These are phyloP conservation scores for Dendrothele bispora DNA, from an alignment of 768 basidiomycete species.

Conservation along the genomic window DNA sequence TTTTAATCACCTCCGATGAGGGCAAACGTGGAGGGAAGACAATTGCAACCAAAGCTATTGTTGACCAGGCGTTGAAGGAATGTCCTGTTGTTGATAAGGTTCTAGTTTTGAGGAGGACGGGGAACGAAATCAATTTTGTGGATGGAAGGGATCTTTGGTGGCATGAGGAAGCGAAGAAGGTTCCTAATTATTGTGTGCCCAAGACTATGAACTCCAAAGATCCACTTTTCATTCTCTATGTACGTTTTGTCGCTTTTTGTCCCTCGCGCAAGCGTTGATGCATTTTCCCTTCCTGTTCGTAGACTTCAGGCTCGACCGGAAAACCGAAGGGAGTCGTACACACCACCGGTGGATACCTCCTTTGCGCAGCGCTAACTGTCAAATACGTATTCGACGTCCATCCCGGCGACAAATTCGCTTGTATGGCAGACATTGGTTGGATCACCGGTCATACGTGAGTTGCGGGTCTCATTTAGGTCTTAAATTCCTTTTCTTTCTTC, in stretches of 20 bases:
- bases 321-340: conserved; percentile 98
- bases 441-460: conserved; percentile 90
- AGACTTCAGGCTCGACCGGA: conserved; percentile 94
- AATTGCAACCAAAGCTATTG: conserved; percentile 93
- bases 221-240: conserved; percentile 98
- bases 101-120: conserved; percentile 86
- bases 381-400: conserved; percentile 99
- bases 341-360: conserved; percentile 86
- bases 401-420: conserved; percentile 92
- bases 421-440: conserved; percentile 99
- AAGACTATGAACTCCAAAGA: conserved; percentile 92
- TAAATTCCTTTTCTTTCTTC: conserved; percentile 1
- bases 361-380: conserved; percentile 87
- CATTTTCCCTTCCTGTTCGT: conserved; percentile 9
- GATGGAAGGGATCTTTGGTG: conserved; percentile 96
- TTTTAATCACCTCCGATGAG: conserved; percentile 95
- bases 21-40: conserved; percentile 91
- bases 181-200: conserved; percentile 84
- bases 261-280: background rate
- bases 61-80: conserved; percentile 85
- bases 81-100: conserved; percentile 88
- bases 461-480: conserved; percentile 3
- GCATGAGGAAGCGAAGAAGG: conserved; percentile 87
- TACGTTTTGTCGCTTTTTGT: conserved; percentile 40
- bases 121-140: conserved; percentile 38